Percentiles rank a stretch among this genome's conserved stretches.
phyloP scores from a whole-genome alignment of 1,139 yeast genomes.

The Saccharomyces hybrid region DNA sequence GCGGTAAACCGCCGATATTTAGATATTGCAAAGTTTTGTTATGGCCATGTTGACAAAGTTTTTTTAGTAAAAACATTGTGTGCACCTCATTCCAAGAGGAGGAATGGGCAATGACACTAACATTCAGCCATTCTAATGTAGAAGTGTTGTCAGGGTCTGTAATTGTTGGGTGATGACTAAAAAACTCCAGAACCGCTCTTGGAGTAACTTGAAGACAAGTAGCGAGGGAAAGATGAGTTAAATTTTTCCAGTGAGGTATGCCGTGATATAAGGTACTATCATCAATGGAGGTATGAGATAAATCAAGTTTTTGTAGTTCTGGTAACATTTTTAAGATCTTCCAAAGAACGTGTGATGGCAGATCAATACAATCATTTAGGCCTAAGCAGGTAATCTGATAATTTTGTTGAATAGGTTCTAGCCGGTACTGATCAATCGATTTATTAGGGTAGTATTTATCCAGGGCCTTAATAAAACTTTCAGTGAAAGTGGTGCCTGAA shows the following conservation, averaged over 20 bases:
- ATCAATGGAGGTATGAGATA: slow-evolving; percentile 73
- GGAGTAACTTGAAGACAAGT: slow-evolving; percentile 74
- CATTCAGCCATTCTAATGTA: slow-evolving; percentile 63
- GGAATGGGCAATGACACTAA: slow-evolving; percentile 66
- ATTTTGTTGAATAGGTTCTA: slow-evolving; percentile 26
- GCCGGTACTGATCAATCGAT: slow-evolving; percentile 2
- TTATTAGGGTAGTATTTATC: slow-evolving; percentile 15
- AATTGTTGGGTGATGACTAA: slow-evolving; percentile 67
- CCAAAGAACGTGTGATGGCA: slow-evolving; percentile 49
- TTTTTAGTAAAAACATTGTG: slow-evolving; percentile 47
- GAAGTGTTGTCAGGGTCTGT: slow-evolving; percentile 35
- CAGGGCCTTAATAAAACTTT: slow-evolving; percentile 42
- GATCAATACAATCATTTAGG: slow-evolving; percentile 81
- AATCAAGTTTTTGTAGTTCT: slow-evolving; percentile 60
- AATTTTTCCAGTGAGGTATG: slow-evolving; percentile 45
- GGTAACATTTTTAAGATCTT: slow-evolving; percentile 52
- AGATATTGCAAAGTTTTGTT: slow-evolving; percentile 39
- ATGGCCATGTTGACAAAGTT: slow-evolving; percentile 35
- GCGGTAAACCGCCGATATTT: slow-evolving; percentile 69
- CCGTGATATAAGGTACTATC: slow-evolving; percentile 41
- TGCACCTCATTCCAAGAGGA: slow-evolving; percentile 55
- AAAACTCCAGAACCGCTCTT: slow-evolving; percentile 61
- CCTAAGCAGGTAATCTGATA: slow-evolving; percentile 47
- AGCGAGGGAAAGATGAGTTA: slow-evolving; percentile 73
- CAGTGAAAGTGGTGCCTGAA: slow-evolving; percentile 52